These are phyloP conservation scores for Tillandsia fasciculata DNA, from an alignment of 176 grass and related monocot genomes.

Conservation along the genomic window DNA sequence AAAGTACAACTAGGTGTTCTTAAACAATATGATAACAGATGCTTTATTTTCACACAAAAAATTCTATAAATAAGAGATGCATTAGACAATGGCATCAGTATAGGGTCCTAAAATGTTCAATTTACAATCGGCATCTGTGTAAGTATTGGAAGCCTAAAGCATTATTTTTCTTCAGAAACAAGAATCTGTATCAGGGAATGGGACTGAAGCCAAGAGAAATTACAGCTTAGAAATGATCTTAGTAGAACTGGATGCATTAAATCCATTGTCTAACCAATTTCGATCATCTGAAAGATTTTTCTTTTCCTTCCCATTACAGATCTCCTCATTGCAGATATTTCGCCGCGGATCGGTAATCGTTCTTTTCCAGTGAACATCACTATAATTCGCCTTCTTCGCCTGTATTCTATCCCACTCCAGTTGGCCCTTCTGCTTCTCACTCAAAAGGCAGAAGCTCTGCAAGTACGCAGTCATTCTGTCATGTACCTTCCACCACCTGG, in stretches of 20 bases:
- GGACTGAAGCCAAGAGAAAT: not conserved
- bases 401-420: slow-evolving; percentile 21
- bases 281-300: not conserved
- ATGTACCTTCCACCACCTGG: slow-evolving; percentile 40
- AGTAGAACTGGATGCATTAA: not conserved
- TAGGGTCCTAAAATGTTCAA: not conserved
- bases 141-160: not conserved
- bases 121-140: not conserved
- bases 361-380: slow-evolving; percentile 28
- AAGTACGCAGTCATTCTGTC: slow-evolving; percentile 27
- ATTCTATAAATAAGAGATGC: too few relatives aligned
- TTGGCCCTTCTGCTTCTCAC: slow-evolving; percentile 23
- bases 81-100: not conserved
- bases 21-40: too few relatives aligned
- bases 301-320: slow-evolving; percentile 23
- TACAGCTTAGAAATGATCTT: not conserved
- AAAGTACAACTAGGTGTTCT: too few relatives aligned
- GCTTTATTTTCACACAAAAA: too few relatives aligned
- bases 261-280: not conserved
- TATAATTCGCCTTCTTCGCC: slow-evolving; percentile 27
- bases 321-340: slow-evolving; percentile 19
- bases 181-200: not conserved
- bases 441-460: slow-evolving; percentile 37
- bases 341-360: slow-evolving; percentile 25
- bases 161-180: too few relatives aligned